Evolutionary conservation across 352 stramenopile species (phyloP).

Genomic region (Hyaloperonospora arabidopsidis): DNA sequence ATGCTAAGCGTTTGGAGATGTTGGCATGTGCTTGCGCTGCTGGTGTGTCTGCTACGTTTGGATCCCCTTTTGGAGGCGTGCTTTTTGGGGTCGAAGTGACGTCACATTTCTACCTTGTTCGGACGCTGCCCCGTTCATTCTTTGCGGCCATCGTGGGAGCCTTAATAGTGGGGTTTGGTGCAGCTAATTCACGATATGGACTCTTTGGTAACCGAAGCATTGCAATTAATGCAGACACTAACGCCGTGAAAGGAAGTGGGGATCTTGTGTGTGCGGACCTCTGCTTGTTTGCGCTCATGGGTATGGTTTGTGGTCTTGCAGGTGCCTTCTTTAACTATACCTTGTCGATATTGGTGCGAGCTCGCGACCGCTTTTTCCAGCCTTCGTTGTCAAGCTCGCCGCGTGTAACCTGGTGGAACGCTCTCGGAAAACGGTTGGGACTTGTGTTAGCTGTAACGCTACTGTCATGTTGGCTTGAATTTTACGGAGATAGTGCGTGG

Average conservation of each 20-base stretch:
- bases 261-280: conserved; percentile 46
- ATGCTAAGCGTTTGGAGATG: conserved; percentile 77
- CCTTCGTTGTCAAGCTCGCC: conserved; percentile 7
- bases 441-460: conserved; percentile 53
- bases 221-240: conserved; percentile 41
- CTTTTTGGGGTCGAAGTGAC: conserved; percentile 83
- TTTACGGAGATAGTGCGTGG: conserved; percentile 75
- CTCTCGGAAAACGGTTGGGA: conserved; percentile 49
- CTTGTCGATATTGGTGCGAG: conserved; percentile 54
- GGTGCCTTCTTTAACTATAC: conserved; percentile 64
- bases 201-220: conserved; percentile 68
- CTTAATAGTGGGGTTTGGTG: conserved; percentile 56
- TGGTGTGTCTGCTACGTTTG: conserved; percentile 82
- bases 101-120: conserved; percentile 78
- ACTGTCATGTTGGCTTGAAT: conserved; percentile 62
- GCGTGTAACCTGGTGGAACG: conserved; percentile 31
- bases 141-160: conserved; percentile 75
- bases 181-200: conserved; percentile 53
- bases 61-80: conserved; percentile 78
- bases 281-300: conserved; percentile 54
- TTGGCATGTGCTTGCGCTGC: conserved; percentile 70
- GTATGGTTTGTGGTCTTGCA: conserved; percentile 56
- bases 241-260: conserved; percentile 32
- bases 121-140: conserved; percentile 69
- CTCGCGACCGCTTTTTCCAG: conserved; percentile 45